Evolutionary conservation across 2,329 filamentous ascomycete species (phyloP).

Genomic region (Scopulariopsis brevicaulis): DNA sequence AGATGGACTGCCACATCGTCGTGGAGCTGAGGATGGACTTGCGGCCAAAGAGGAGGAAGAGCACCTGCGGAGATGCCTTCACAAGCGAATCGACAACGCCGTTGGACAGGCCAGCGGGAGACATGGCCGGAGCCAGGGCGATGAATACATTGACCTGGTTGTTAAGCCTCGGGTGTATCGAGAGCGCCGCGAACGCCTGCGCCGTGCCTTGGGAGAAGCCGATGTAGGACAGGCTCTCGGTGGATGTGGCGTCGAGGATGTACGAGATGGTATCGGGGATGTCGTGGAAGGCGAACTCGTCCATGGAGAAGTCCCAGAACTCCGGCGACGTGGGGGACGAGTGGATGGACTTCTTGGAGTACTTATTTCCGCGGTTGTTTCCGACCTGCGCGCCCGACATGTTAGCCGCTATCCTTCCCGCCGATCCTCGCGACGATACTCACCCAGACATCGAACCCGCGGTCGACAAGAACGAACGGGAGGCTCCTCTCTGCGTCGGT

Average conservation of each 20-base stretch:
- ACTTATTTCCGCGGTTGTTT: conserved; percentile 98
- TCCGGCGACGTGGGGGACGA: conserved; percentile 60
- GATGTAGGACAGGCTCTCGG: conserved; percentile 83
- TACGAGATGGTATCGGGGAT: conserved; percentile 93
- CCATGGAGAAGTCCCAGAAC: conserved; percentile 98
- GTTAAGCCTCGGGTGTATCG: conserved; percentile 86
- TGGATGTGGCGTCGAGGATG: conserved; percentile 71
- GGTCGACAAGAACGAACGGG: conserved; percentile 79
- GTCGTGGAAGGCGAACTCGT: conserved; percentile 95
- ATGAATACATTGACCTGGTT: conserved; percentile 93
- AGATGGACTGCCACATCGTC: conserved; percentile 92
- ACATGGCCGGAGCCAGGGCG: conserved; percentile 91
- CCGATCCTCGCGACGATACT: conserved; percentile 14
- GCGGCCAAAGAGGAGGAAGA: conserved; percentile 87
- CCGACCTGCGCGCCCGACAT: conserved; percentile 49
- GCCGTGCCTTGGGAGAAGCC: conserved; percentile 96
- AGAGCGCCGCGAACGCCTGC: conserved; percentile 87
- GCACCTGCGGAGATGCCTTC: conserved; percentile 83
- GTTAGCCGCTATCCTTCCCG: conserved; percentile 12
- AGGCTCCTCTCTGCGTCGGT: conserved; percentile 79
- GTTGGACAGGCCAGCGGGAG: conserved; percentile 80
- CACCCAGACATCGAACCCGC: conserved; percentile 93
- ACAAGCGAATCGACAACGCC: conserved; percentile 86
- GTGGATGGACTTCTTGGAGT: conserved; percentile 86
- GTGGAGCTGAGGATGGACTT: conserved; percentile 85